Evolutionary conservation across 2,329 filamentous ascomycete species (phyloP).

Genomic region (Ramichloridium luteum): DNA sequence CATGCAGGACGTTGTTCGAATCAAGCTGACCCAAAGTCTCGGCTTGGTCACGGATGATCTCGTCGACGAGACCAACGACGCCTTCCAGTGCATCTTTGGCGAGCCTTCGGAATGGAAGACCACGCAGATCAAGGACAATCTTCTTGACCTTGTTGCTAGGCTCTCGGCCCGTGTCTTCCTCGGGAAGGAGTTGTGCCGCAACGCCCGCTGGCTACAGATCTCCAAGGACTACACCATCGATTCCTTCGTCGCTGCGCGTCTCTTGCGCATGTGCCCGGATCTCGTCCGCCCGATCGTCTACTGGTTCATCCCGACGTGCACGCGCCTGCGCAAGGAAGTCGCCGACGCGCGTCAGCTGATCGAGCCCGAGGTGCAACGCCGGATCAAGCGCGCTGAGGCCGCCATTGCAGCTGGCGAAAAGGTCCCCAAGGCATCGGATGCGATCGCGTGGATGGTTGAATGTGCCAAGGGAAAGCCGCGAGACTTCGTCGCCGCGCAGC

Average conservation of each 20-base stretch:
- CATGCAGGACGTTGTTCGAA: slow-evolving; percentile 9
- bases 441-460: slow-evolving; percentile 16
- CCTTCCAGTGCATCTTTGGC: slow-evolving; percentile 1
- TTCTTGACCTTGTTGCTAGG: slow-evolving; percentile 26
- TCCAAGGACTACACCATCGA: slow-evolving; percentile 27
- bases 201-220: slow-evolving; percentile 28
- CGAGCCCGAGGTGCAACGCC: slow-evolving; percentile 21
- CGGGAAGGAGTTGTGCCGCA: slow-evolving; percentile 25
- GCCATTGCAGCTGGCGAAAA: slow-evolving; percentile 3
- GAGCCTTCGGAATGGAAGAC: slow-evolving; percentile 5
- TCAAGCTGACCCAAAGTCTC: slow-evolving; percentile 12
- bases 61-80: slow-evolving; percentile 8
- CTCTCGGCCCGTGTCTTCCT: slow-evolving; percentile 29
- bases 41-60: slow-evolving; percentile 8
- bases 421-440: slow-evolving; percentile 9
- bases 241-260: slow-evolving; percentile 21
- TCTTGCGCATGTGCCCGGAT: slow-evolving; percentile 24
- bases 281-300: slow-evolving; percentile 25
- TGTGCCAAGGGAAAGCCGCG: slow-evolving; percentile 9
- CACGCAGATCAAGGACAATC: slow-evolving; percentile 8
- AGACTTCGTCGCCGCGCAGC: slow-evolving; percentile 4
- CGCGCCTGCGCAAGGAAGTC: slow-evolving; percentile 19
- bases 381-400: slow-evolving; percentile 7
- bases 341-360: slow-evolving; percentile 24
- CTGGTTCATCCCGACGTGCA: slow-evolving; percentile 24